Conservation (phyloP, 139 green algal genomes). For the Picochlorum sp. region DNA sequence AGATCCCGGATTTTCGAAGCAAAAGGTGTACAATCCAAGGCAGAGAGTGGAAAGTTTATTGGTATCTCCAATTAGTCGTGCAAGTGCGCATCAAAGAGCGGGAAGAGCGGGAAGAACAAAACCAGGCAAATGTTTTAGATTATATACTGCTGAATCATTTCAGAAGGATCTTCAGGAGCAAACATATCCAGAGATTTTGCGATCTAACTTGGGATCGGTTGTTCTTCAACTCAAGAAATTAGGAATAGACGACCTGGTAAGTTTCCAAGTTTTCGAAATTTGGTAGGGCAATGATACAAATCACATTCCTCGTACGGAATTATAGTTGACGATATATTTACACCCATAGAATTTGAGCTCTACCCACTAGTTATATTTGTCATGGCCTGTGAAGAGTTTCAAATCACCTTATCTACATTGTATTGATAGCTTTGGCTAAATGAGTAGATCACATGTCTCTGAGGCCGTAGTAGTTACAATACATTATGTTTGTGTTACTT, state of each 20-base stretch:
- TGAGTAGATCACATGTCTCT: slow-evolving; percentile 22
- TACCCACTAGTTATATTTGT: not conserved
- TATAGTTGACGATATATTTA: slow-evolving; percentile 12
- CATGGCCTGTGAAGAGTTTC: slow-evolving; percentile 22
- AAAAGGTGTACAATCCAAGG: slow-evolving; percentile 98
- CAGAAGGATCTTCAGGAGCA: slow-evolving; percentile 97
- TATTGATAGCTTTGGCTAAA: slow-evolving; percentile 25
- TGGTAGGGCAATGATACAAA: slow-evolving; percentile 26
- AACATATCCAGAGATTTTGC: slow-evolving; percentile 98
- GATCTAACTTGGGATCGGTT: slow-evolving; percentile 92
- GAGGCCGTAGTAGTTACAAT: slow-evolving; percentile 5
- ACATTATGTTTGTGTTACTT: not conserved
- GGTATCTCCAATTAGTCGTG: slow-evolving; percentile 93
- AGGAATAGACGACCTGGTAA: slow-evolving; percentile 96
- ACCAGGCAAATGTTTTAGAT: slow-evolving; percentile 96
- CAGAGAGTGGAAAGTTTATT: slow-evolving; percentile 94
- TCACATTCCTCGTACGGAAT: slow-evolving; percentile 69
- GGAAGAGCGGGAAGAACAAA: slow-evolving; percentile 90
- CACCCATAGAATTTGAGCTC: slow-evolving; percentile 65
- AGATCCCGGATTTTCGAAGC: slow-evolving; percentile 92
- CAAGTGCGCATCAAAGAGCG: slow-evolving; percentile 87
- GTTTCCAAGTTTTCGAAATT: slow-evolving; percentile 1
- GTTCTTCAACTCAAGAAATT: slow-evolving; percentile 99
- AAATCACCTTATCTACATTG: slow-evolving; percentile 49
- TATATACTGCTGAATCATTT: slow-evolving; percentile 95